Percentiles rank a stretch among this genome's conserved stretches.
Conservation (phyloP, 108 stramenopile species). For the Bacterosira constricta region DNA sequence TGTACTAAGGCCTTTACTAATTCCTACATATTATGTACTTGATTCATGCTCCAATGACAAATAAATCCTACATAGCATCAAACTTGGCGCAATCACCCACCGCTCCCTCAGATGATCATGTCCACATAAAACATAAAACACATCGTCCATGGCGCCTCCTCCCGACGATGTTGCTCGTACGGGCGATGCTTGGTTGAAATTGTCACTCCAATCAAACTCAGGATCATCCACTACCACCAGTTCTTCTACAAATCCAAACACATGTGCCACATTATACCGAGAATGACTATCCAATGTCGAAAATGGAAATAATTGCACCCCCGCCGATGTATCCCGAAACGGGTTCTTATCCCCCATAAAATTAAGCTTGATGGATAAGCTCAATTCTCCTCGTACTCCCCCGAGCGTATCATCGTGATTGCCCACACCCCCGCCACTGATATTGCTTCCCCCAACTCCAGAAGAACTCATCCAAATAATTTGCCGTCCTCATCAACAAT, state of each 20-base stretch:
- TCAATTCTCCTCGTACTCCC: slow-evolving; percentile 89
- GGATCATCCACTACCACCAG: slow-evolving; percentile 95
- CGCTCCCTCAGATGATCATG: too few relatives aligned
- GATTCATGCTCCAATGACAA: too few relatives aligned
- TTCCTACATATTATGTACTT: too few relatives aligned
- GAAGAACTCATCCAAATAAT: slow-evolving; percentile 37
- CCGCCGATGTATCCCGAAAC: slow-evolving; percentile 93
- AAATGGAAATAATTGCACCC: slow-evolving; percentile 92
- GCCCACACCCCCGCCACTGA: slow-evolving; percentile 2
- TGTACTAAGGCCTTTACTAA: too few relatives aligned
- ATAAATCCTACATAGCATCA: too few relatives aligned
- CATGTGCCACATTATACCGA: slow-evolving; percentile 67
- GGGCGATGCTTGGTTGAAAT: slow-evolving; percentile 76
- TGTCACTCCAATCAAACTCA: slow-evolving; percentile 90
- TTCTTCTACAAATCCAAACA: slow-evolving; percentile 96
- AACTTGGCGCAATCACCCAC: too few relatives aligned
- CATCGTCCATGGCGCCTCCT: too few relatives aligned
- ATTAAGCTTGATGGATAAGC: slow-evolving; percentile 82
- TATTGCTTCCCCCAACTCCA: slow-evolving; percentile 15
- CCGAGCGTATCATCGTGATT: slow-evolving; percentile 90
- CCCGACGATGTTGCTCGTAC: too few relatives aligned
- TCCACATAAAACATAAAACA: too few relatives aligned
- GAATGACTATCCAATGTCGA: slow-evolving; percentile 78
- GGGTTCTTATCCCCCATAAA: slow-evolving; percentile 96
- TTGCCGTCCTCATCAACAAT: slow-evolving; percentile 79